Evolutionary conservation across 139 green algal species (phyloP), one percentile per base, ranked within the genome.

Genomic region (Chlorella ohadii): DNA sequence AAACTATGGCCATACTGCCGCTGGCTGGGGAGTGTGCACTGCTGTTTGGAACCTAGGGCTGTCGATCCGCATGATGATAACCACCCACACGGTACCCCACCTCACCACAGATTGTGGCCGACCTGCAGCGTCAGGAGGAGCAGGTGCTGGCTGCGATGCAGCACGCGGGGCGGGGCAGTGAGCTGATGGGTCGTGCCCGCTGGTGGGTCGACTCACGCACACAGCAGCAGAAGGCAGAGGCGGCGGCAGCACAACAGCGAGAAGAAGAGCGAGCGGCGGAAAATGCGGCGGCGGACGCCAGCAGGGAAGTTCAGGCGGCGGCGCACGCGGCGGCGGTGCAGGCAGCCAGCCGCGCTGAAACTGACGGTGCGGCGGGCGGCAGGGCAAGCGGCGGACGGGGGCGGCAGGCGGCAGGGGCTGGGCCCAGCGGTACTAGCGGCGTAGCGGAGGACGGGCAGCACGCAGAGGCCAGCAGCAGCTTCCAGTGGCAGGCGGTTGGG

Each of bases 301-400:
- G 36, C 1, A 15, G 36, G 15, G 76, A 71, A 59, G 76, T 82
- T 38, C 76, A 72, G 34, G 59, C 76, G 25, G 76, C 76, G 28
- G 33, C 34, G 76, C 76, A 82, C 15, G 76, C 76, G 25, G 66
- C 28, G 23, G 87, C 72, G 20, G 41, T 89, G n/a, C 76, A 85
- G 56, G 86, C 81, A 75, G 87, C 82, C 7, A 51, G n/a, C 38
- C 15, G n/a, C 1, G 59, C 66, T 5, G 59, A 41, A 27, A 33
- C 19, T n/a, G 51, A 17, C 11, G n/a, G 13, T 22, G 55, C 72
- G 6, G 51, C 51, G 22, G 51, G 51, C 51, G 15, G 51, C 12
- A 20, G 11, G 51, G 51, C 51, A 22, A 22, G 51, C 51, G 15
- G 51, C 51, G 51, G 51, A 3, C 12, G 12, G 51, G 12, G 15